Base-by-base conservation (phyloP, 352 stramenopile genomes). In the Globisporangium acanthophoron region DNA sequence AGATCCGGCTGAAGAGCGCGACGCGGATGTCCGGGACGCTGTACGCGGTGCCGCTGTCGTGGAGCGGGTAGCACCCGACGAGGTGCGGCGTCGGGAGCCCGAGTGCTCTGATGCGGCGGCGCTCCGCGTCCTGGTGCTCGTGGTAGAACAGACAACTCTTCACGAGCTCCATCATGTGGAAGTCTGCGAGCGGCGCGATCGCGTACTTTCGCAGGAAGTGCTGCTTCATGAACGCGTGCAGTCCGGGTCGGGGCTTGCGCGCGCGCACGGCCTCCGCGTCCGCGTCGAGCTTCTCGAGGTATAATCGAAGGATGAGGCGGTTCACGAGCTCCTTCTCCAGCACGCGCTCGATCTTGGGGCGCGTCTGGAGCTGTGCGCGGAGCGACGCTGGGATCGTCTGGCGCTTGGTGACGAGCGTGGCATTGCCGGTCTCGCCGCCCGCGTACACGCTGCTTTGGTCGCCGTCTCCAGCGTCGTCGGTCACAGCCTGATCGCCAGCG, bases 131-230 rank as follows among this genome's bases (percentile, higher is more conserved):
- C 24, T 70, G 67, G n/a, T 69, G 61, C 47, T 78, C 75, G 53
- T 82, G 69, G 65, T 83, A 78, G 41, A 73, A 85, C 7, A 86
- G 56, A 13, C 66, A 69, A 43, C 76, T 87, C 49, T 87, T 87
- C 52, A 87, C 70, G 41, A 87, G 44, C 65, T 90, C 78, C 64
- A 90, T 75, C 67, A 90, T 70, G 65, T 85, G 80, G 44, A 72
- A 85, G 56, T 90, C 80, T 5, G 78, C 75, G 15, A 90, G 73
- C 5, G 68, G 55, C n/a, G 70, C 76, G 21, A 88, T 51, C 21
- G 78, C 78, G 59, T 85, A 88, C 44, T 69, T 70, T 37, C 44
- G 27, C 2, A 86, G 18, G 61, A 90, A 87, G 46, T 66, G 76
- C 16, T 84, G 65, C 47, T 87, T 86, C 50, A 90, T 71, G 56